Base-by-base conservation (phyloP, 2,329 filamentous ascomycete genomes). In the Diaporthe vexans region DNA sequence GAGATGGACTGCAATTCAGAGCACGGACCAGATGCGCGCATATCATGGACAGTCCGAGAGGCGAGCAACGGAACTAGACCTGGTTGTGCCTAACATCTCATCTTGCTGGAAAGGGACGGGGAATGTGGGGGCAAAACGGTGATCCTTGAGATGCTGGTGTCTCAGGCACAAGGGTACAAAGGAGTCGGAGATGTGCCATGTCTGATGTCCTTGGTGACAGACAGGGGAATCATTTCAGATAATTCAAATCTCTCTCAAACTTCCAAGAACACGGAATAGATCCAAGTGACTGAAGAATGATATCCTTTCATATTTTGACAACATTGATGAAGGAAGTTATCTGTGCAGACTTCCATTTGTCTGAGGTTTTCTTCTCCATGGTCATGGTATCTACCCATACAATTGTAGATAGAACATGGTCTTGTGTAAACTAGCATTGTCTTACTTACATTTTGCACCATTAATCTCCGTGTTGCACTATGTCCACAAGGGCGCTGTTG, bases 11-110 rank as follows among this genome's bases (percentile, higher is more conserved):
- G 69, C 57, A 54, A n/a, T 51, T 24, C 33, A 51, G 13, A 40
- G 13, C 17, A 13, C 13, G 19, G 10, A 46, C 21, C 46, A 2
- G n/a, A 40, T 33, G 69, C 56, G 9, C 8, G 35, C 5, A 67
- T 75, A 4, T 52, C 69, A 43, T 75, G 74, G 74, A 35, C 43
- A n/a, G 4, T 75, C 10, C 71, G 65, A 17, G 26, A 46, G 17
- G 9, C 69, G 11, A 19, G 29, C 13, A 68, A 58, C n/a, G 43
- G 1, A 17, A 58, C 48, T 19, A 24, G 15, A 15, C 9, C n/a
- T 48, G 19, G 9, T 3, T 15, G 29, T 29, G 37, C 6, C 40
- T 29, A 51, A 17, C 11, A 4, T 1, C 7, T 6, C 4, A 24
- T 13, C 15, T 17, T 37, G 46, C 46, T 37, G 29, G 21, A 19